Evolutionary conservation across 2,329 filamentous ascomycete genomes (phyloP).

Genomic region (Trichoderma hamatum): DNA sequence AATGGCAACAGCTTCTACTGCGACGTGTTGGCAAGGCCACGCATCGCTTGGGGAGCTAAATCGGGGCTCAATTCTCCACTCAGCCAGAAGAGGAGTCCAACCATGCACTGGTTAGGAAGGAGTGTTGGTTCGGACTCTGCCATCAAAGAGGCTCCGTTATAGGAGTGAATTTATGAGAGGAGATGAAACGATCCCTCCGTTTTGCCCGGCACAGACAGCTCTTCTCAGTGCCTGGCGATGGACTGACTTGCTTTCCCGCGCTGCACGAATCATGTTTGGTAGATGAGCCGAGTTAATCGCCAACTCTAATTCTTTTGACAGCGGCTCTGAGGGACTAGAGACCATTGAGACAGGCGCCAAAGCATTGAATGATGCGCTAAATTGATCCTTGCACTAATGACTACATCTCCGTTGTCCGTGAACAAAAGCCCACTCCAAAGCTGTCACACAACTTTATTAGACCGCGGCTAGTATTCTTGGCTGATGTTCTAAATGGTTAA

Average conservation of each 20-base stretch:
- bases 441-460: not conserved
- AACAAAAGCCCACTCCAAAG: not conserved
- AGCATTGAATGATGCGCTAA: not conserved
- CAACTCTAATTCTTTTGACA: constrained; percentile 10
- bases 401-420: not conserved
- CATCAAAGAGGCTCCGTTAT: not conserved
- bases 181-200: not conserved
- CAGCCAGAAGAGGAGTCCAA: not conserved
- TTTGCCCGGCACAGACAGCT: not conserved
- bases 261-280: not conserved
- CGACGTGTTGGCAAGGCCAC: not conserved
- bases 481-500: not conserved
- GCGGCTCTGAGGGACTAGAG: not conserved
- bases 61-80: not conserved
- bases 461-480: not conserved
- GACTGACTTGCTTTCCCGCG: not conserved
- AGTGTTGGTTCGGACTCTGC: not conserved
- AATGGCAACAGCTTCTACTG: not conserved
- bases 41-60: not conserved
- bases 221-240: not conserved
- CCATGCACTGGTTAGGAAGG: constrained; percentile 3
- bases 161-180: not conserved
- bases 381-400: not conserved
- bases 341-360: not conserved
- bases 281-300: constrained; percentile 2